These are phyloP conservation scores for Fistulinella staudtii DNA, from an alignment of 1,284 basidiomycete species.

Conservation along the genomic window DNA sequence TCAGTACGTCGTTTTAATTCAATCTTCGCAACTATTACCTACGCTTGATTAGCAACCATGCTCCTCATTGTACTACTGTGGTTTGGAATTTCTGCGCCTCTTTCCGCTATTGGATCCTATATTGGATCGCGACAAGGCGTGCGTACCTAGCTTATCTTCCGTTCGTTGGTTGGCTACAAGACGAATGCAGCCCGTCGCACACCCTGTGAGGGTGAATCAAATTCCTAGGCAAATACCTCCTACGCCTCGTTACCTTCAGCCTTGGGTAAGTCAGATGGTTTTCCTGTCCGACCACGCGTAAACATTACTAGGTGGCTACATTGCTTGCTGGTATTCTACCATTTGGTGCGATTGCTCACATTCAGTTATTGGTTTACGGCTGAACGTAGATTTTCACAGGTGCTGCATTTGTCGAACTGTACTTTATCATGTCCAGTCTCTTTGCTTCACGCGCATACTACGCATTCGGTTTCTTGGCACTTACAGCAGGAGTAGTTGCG, in stretches of 20 bases:
- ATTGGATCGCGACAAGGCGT: slow-evolving; percentile 88
- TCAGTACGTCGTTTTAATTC: slow-evolving; percentile 52
- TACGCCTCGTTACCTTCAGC: slow-evolving; percentile 75
- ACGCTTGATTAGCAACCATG: slow-evolving; percentile 64
- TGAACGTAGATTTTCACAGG: slow-evolving; percentile 39
- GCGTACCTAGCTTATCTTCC: slow-evolving; percentile 24
- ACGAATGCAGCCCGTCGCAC: slow-evolving; percentile 53
- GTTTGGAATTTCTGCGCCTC: slow-evolving; percentile 92
- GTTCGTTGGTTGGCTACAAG: slow-evolving; percentile 6
- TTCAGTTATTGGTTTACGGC: slow-evolving; percentile 1
- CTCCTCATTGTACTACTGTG: slow-evolving; percentile 87
- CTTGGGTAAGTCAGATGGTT: slow-evolving; percentile 51
- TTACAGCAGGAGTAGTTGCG: slow-evolving; percentile 83
- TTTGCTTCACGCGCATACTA: slow-evolving; percentile 95
- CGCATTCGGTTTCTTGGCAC: slow-evolving; percentile 91
- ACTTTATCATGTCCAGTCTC: slow-evolving; percentile 89
- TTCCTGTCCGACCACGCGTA: slow-evolving; percentile 7
- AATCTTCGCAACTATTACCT: no score
- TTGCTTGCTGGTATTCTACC: slow-evolving; percentile 89
- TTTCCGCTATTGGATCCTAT: slow-evolving; percentile 70
- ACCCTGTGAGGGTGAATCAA: slow-evolving; percentile 87
- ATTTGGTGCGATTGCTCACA: slow-evolving; percentile 57
- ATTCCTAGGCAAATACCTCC: slow-evolving; percentile 93
- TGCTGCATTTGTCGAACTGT: slow-evolving; percentile 94
- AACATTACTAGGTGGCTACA: slow-evolving; percentile 55